These are phyloP conservation scores for Apiotrichum akiyoshidainum DNA, from an alignment of 1,284 basidiomycete genomes.

Conservation along the genomic window DNA sequence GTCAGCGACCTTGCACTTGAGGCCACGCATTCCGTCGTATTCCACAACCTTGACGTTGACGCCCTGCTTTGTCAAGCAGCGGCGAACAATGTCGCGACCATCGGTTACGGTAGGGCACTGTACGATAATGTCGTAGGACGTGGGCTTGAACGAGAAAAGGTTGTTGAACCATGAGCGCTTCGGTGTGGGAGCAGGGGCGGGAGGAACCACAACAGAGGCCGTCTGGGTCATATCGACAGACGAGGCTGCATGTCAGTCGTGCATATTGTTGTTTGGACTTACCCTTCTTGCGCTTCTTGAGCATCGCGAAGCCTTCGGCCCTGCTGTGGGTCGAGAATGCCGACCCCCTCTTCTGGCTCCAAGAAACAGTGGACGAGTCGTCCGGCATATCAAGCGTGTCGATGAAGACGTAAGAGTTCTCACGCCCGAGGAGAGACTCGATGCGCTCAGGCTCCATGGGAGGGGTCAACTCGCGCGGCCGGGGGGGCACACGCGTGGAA, in stretches of 20 bases:
- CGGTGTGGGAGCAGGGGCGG: slow-evolving; percentile 7
- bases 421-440: slow-evolving; percentile 37
- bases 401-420: slow-evolving; percentile 46
- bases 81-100: slow-evolving; percentile 35
- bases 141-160: slow-evolving; percentile 80
- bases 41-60: slow-evolving; percentile 39
- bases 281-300: slow-evolving; percentile 46
- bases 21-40: slow-evolving; percentile 39
- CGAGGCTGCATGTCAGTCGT: neutral
- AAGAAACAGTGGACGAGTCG: slow-evolving; percentile 26
- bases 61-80: slow-evolving; percentile 31
- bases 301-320: slow-evolving; percentile 44
- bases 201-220: neutral
- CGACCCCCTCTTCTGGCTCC: slow-evolving; percentile 30
- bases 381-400: slow-evolving; percentile 33
- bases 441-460: slow-evolving; percentile 22
- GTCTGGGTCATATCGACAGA: neutral
- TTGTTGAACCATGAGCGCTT: slow-evolving; percentile 83
- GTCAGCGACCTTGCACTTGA: slow-evolving; percentile 44
- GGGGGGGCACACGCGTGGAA: neutral
- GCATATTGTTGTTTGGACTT: slow-evolving; percentile 3
- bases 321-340: slow-evolving; percentile 29
- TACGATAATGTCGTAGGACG: slow-evolving; percentile 55
- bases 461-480: slow-evolving; percentile 13
- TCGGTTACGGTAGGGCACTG: slow-evolving; percentile 40